Percentiles rank a stretch among this genome's conserved stretches.
Conservation (phyloP, 306 rosid genomes). For the Gynostemma pentaphyllum region DNA sequence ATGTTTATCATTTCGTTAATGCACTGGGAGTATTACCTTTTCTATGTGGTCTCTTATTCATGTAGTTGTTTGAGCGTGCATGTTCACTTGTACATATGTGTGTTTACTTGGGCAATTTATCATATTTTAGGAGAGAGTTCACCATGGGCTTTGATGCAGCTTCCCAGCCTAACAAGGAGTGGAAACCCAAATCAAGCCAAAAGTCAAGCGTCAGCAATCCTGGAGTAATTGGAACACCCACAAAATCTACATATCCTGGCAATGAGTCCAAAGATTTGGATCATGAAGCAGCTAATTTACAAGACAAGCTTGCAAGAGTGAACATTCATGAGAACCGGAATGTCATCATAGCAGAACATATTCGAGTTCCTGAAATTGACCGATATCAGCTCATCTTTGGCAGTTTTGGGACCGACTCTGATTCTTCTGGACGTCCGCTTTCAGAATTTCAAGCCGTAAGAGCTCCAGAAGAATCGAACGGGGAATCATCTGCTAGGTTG, state of each 20-base stretch:
- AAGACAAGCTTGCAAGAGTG: slow-evolving; percentile 46
- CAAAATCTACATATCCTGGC: slow-evolving; percentile 45
- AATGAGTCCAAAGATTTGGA: slow-evolving; percentile 36
- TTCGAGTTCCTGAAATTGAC: slow-evolving; percentile 71
- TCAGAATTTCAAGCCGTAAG: slow-evolving; percentile 31
- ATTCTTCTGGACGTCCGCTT: slow-evolving; percentile 32
- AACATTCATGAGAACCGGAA: slow-evolving; percentile 53
- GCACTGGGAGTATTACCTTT: neutral
- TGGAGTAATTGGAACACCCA: slow-evolving; percentile 81
- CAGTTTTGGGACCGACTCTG: slow-evolving; percentile 59
- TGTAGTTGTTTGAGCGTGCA: neutral
- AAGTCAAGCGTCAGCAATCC: slow-evolving; percentile 43
- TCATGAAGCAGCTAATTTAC: slow-evolving; percentile 41
- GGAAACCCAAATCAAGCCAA: slow-evolving; percentile 94
- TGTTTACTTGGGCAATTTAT: slow-evolving; percentile 9
- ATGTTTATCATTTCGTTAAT: neutral
- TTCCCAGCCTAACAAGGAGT: slow-evolving; percentile 75
- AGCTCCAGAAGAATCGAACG: slow-evolving; percentile 38
- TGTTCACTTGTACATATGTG: slow-evolving; percentile 4
- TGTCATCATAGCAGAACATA: slow-evolving; percentile 86
- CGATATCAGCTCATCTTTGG: slow-evolving; percentile 87
- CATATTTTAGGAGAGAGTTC: slow-evolving; percentile 14
- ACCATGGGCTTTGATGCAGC: slow-evolving; percentile 43
- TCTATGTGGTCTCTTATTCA: neutral
- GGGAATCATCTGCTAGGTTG: slow-evolving; percentile 55